Conservation (phyloP, 371 early-diverging fungal species). For the Phascolomyces articulosus region DNA sequence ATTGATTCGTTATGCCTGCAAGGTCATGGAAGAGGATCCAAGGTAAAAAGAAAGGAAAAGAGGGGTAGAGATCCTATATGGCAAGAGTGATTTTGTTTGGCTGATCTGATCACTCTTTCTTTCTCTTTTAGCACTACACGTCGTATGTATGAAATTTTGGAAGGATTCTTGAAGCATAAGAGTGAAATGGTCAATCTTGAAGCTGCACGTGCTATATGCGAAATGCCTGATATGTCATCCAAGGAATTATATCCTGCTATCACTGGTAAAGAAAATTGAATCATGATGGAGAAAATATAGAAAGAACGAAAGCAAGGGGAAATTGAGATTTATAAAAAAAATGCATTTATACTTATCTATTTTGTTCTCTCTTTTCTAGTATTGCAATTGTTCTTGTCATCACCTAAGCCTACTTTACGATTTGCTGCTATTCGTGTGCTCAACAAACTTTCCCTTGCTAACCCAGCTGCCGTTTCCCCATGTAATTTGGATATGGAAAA, state of each 20-base stretch:
- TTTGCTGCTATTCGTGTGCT: constrained; percentile 97
- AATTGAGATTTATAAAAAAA: too few relatives aligned
- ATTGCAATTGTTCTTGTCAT: constrained; percentile 89
- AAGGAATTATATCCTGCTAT: constrained; percentile 93
- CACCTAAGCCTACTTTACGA: constrained; percentile 89
- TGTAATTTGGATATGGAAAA: constrained; percentile 98
- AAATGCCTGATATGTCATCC: constrained; percentile 77
- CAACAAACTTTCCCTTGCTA: constrained; percentile 86
- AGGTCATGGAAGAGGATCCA: constrained; percentile 92
- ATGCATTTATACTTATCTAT: background rate
- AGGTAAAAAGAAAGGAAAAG: constrained; percentile 38
- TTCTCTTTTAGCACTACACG: constrained; percentile 55
- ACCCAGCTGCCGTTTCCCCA: constrained; percentile 87
- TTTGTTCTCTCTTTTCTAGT: constrained; percentile 40
- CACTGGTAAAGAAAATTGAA: constrained; percentile 55
- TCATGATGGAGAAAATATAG: background rate
- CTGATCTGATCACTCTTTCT: background rate
- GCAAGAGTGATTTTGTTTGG: background rate
- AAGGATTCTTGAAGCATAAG: constrained; percentile 90
- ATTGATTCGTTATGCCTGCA: constrained; percentile 90
- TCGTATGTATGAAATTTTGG: constrained; percentile 82
- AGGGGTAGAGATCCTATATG: background rate
- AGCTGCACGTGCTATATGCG: constrained; percentile 95
- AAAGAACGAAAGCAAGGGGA: too few relatives aligned
- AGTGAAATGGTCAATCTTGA: constrained; percentile 97